Conservation (phyloP, 1,284 basidiomycete genomes). For the Lentinus polychrous region DNA sequence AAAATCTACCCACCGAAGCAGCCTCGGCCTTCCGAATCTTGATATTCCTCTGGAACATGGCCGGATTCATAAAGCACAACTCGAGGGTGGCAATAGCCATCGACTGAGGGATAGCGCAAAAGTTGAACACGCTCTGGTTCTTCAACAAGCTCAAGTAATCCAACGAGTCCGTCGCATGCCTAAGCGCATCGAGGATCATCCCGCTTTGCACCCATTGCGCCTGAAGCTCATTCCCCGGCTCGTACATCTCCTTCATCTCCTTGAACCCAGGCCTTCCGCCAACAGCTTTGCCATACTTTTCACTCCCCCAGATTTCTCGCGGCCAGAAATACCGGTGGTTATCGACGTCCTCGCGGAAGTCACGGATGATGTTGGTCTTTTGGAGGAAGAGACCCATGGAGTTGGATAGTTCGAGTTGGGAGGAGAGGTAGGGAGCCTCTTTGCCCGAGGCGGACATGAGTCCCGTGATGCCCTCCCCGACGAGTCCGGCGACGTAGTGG, state of each 20-base stretch:
- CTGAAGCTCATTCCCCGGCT: conserved; percentile 45
- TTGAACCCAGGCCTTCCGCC: conserved; percentile 37
- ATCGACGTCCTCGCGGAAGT: conserved; percentile 90
- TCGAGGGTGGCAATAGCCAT: conserved; percentile 97
- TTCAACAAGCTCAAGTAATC: conserved; percentile 87
- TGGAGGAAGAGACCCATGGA: conserved; percentile 96
- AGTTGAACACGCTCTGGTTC: conserved; percentile 94
- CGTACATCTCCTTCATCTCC: conserved; percentile 59
- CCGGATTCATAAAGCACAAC: conserved; percentile 88
- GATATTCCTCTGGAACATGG: conserved; percentile 87
- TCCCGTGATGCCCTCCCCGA: conserved; percentile 92
- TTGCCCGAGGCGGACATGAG: conserved; percentile 87
- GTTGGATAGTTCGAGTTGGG: conserved; percentile 86
- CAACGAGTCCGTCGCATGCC: conserved; percentile 80
- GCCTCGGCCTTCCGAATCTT: conserved; percentile 95
- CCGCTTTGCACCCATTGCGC: conserved; percentile 79
- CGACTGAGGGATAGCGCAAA: conserved; percentile 90
- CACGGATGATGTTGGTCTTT: conserved; percentile 98
- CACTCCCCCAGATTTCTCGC: conserved; percentile 81
- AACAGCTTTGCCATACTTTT: conserved; percentile 11
- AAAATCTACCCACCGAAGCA: conserved; percentile 50
- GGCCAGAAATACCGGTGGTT: conserved; percentile 94
- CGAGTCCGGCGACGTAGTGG: conserved; percentile 97
- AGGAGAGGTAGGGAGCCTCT: conserved; percentile 71
- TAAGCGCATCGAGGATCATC: conserved; percentile 87